Evolutionary conservation across 1,284 basidiomycete species (phyloP).

Genomic region (Sphaerobolus stellatus): DNA sequence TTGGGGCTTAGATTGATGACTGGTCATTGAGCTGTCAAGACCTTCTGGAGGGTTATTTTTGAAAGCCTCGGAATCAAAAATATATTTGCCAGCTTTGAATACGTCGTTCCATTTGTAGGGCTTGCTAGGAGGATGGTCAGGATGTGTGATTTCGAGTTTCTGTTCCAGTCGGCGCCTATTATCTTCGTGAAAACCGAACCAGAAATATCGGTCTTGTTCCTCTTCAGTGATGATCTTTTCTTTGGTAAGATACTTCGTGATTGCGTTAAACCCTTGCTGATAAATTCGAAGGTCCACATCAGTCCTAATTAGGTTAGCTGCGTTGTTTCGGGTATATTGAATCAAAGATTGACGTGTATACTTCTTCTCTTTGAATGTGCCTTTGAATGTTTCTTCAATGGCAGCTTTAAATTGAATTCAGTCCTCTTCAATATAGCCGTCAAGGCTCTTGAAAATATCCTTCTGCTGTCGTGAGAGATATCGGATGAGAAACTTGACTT

Average conservation of each 20-base stretch:
- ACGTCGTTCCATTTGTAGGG: too few species aligned
- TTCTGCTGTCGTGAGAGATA: too few species aligned
- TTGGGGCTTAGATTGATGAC: too few species aligned
- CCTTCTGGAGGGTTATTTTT: too few species aligned
- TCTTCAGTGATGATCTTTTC: background rate
- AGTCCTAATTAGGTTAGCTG: background rate
- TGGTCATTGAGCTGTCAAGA: too few species aligned
- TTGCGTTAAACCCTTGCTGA: too few species aligned
- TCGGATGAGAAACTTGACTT: background rate
- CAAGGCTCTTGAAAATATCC: background rate
- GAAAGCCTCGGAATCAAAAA: too few species aligned
- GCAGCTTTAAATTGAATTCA: background rate
- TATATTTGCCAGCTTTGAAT: too few species aligned
- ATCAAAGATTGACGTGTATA: background rate
- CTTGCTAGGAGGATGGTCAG: too few species aligned
- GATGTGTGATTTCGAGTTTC: too few species aligned
- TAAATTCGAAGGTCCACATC: background rate
- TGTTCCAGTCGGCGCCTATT: background rate
- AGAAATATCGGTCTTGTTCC: background rate
- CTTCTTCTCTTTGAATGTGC: background rate
- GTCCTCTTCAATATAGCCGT: background rate
- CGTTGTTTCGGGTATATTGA: background rate
- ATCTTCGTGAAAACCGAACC: background rate
- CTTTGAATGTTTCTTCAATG: background rate
- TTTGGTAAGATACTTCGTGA: background rate